Evolutionary conservation across 495 filamentous ascomycete species (phyloP), one percentile per base, ranked within the genome.

Genomic region (Annulohypoxylon moriforme): DNA sequence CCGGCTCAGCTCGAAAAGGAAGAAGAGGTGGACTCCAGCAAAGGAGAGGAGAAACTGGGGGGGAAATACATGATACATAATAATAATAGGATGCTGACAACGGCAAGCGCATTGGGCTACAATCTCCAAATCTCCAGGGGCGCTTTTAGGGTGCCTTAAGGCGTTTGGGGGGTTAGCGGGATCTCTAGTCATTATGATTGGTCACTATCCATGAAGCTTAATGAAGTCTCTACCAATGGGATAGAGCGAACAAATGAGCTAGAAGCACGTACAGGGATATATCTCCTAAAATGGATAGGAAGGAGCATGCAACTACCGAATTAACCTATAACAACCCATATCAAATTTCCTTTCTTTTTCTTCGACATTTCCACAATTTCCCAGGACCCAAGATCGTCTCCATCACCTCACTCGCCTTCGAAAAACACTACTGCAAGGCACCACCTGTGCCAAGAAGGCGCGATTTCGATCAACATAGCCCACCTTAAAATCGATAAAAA

Each of bases 361-460:
- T 29, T 33, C 50, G 25, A 53, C 27, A 53, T 24, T 53, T 34
- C 50, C 25, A 31, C 27, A 55, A 55, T 55, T 20, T 29, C 50
- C 20, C 27, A 31, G 33, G 47, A 52, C 16, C 47, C 47, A 27
- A 7, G 20, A 22, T 50, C 22, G 2, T 4, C 47, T 42, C 38
- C 47, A 14, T 14, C 47, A 50, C 9, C 47, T 50, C 13, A 50
- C 20, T 34, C 50, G 29, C 14, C 27, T 34, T 29, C 7, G 11
- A 20, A n/a, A n/a, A 55, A n/a, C 42, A 27, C 57, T 71, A 71
- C 67, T 72, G 69, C 60, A 72, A 52, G 64, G 69, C 46, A 72
- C 64, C 64, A 50, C 38, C 38, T 31, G 33, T 18, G 34, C 36
- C 60, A 52, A 52, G 34, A 44, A 29, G 44, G 42, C 25, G 47